A percentile compares a stretch with the other conserved stretches of the same genome.
Conservation (phyloP, 495 filamentous ascomycete genomes). For the Penicillium atrosanguineum region DNA sequence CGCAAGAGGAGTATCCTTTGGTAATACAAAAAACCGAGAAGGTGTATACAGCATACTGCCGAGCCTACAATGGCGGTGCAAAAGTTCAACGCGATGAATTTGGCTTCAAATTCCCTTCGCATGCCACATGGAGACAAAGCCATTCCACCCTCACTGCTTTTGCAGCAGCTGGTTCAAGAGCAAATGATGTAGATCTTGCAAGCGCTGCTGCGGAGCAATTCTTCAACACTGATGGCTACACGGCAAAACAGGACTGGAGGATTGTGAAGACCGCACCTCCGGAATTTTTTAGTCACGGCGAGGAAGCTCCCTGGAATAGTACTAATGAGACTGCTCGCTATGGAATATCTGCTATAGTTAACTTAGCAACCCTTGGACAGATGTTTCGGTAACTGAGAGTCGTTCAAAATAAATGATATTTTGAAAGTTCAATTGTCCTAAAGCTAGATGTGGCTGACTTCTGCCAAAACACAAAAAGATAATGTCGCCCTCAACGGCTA, state of each 20-base stretch:
- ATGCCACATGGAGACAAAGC: conserved; percentile 21
- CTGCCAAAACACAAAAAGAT: too few species aligned
- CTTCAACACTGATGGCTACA: conserved; percentile 18
- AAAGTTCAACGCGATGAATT: conserved; percentile 16
- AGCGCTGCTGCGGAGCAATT: conserved; percentile 17
- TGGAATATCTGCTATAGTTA: conserved; percentile 22
- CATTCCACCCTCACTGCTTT: conserved; percentile 21
- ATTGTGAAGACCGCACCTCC: conserved; percentile 6
- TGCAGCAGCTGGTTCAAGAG: conserved; percentile 7
- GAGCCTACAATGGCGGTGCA: conserved; percentile 21
- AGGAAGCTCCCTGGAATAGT: conserved; percentile 19
- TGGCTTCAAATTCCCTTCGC: conserved; percentile 18
- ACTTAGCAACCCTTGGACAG: conserved; percentile 18
- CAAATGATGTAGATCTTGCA: conserved; percentile 5
- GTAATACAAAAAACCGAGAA: conserved; percentile 5
- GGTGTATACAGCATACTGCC: conserved; percentile 21
- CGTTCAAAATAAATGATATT: neutral
- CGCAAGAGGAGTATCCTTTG: conserved; percentile 1
- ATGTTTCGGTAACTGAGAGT: neutral
- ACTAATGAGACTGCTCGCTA: conserved; percentile 25
- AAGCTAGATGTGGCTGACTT: too few species aligned
- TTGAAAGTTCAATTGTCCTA: neutral
- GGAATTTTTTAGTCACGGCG: conserved; percentile 6
- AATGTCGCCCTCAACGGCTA: too few species aligned
- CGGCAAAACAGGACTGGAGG: conserved; percentile 10